Conservation (phyloP, 495 filamentous ascomycete genomes). For the Rusavskia elegans region DNA sequence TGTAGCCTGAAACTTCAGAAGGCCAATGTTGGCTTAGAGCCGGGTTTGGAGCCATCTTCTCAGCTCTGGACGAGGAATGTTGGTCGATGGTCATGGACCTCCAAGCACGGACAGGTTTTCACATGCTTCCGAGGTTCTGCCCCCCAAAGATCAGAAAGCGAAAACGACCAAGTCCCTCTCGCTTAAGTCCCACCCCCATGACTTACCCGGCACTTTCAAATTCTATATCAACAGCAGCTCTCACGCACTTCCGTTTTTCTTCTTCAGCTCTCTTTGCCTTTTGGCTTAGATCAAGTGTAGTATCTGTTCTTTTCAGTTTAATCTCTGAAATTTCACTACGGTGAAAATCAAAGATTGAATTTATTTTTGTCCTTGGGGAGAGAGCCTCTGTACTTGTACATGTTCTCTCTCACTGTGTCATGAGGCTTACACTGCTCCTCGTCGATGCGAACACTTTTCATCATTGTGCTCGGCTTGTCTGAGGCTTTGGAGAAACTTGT, state of each 20-base stretch:
- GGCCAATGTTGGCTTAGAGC: neutral
- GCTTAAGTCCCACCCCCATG: neutral
- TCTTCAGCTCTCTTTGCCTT: constrained; percentile 29
- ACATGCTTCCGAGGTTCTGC: too few relatives aligned
- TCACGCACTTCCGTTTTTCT: neutral
- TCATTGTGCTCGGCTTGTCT: constrained; percentile 38
- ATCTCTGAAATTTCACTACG: constrained; percentile 55
- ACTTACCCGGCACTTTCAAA: neutral
- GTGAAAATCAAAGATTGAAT: constrained; percentile 70
- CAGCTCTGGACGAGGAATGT: too few relatives aligned
- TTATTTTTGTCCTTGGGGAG: constrained; percentile 50
- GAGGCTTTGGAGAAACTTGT: constrained; percentile 31
- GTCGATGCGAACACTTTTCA: constrained; percentile 63
- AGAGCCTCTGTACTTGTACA: constrained; percentile 69
- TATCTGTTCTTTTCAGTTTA: constrained; percentile 95
- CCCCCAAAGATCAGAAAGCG: neutral
- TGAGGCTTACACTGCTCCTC: constrained; percentile 76
- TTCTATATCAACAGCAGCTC: neutral
- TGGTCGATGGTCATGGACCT: neutral
- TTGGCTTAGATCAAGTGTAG: constrained; percentile 95
- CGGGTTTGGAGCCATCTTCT: neutral
- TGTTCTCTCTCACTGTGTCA: constrained; percentile 58
- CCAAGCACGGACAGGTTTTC: neutral
- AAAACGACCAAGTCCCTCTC: neutral
- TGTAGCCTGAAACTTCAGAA: constrained; percentile 30